Evolutionary conservation across 2,329 filamentous ascomycete species (phyloP), one percentile per base, ranked within the genome.

Genomic region (Colletotrichum sp.): DNA sequence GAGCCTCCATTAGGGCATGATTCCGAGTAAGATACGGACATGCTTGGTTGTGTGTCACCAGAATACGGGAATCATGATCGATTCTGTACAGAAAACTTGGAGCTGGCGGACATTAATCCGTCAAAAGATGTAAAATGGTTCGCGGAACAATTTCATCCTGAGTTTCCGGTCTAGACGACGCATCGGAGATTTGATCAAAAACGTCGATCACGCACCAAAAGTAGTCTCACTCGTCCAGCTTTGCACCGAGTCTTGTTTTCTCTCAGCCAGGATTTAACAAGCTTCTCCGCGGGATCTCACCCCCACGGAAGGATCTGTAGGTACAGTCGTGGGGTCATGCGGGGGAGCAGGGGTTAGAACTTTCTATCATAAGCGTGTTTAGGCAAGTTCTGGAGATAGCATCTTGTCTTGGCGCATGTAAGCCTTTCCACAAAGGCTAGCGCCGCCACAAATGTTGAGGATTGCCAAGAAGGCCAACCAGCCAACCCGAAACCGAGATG

Each of bases 151-250:
- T 58, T 58, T 16, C 0, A 52, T 13, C 10, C 43, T 21, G 10
- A 21, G 3, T 5, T 0, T 58, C n/a, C 15, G 16, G 24, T 10
- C 10, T 21, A 0, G 6, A 52, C 43, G 10, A 21, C 0, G 43
- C n/a, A 21, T 21, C 10, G 43, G 43, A 52, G 18, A 52, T 48
- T 13, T 1, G 3, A 21, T n/a, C 43, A 12, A 21, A 52, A 52
- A 52, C 10, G 10, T 21, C n/a, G 43, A 52, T 52, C 43, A 52
- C 6, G 10, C 12, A 0, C 43, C n/a, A 43, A 43, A 43, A n/a
- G 3, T 0, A 43, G 18, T 6, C 0, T 13, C 3, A 28, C 55
- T 58, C 55, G 55, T 58, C 15, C 8, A 28, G 9, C 55, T 16
- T 58, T 58, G 55, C 7, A 28, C 55, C 55, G 55, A 58, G 24